Conservation (phyloP, 345 rosid genomes). For the Jatropha curcas region DNA sequence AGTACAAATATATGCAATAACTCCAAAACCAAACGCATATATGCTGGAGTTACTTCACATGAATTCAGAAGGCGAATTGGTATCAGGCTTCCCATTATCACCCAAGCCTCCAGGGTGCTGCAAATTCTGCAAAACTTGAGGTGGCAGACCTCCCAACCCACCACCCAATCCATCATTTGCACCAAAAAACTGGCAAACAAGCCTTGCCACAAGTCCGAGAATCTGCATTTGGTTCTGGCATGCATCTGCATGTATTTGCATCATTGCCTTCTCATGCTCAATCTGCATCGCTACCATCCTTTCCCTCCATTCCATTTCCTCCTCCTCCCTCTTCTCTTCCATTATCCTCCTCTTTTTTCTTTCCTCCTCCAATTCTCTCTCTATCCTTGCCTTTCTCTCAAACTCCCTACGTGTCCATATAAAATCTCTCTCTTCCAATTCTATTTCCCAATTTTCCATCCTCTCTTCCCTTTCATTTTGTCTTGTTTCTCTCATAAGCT, state of each 20-base stretch:
- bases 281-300: conserved; percentile 59
- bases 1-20: neutral
- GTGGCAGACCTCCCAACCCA: conserved; percentile 51
- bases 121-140: conserved; percentile 70
- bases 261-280: conserved; percentile 68
- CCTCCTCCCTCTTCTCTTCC: conserved; percentile 72
- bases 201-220: conserved; percentile 62
- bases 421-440: conserved; percentile 57
- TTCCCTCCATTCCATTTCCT: conserved; percentile 81
- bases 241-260: conserved; percentile 72
- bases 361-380: conserved; percentile 53
- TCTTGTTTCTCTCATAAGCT: conserved; percentile 34
- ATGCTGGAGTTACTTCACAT: conserved; percentile 24
- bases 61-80: conserved; percentile 74
- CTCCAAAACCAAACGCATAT: too few relatives aligned
- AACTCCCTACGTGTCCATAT: conserved; percentile 47
- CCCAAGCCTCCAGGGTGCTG: conserved; percentile 62
- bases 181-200: conserved; percentile 62
- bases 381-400: conserved; percentile 47
- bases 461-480: conserved; percentile 41
- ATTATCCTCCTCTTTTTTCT: conserved; percentile 47
- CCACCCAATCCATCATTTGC: conserved; percentile 56
- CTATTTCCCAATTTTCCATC: conserved; percentile 46
- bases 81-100: conserved; percentile 57
- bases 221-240: conserved; percentile 79